Evolutionary conservation across 2,329 filamentous ascomycete genomes (phyloP).

Genomic region (Alternaria viburni): DNA sequence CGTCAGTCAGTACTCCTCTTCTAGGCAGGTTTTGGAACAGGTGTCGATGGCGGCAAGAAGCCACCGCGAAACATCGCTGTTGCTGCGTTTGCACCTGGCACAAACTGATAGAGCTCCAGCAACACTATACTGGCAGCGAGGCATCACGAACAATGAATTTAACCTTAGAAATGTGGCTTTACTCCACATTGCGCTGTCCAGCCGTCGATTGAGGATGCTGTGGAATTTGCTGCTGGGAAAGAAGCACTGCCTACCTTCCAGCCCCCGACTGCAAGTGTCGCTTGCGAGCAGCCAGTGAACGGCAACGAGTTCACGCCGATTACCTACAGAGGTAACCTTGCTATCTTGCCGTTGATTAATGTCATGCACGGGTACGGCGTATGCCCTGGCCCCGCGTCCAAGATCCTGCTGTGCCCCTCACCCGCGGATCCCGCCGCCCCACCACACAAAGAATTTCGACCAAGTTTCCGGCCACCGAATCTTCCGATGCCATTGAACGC

Average conservation of each 20-base stretch:
- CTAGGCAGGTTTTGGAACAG: neutral
- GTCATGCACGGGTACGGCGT: neutral
- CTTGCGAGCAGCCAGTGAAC: neutral
- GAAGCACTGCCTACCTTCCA: too few relatives aligned
- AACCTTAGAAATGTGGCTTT: neutral
- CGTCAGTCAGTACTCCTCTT: neutral
- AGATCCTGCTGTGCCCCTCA: neutral
- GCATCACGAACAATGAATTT: neutral
- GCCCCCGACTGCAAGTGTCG: neutral
- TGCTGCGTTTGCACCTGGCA: neutral
- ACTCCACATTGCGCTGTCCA: fast-evolving
- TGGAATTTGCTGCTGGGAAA: too few relatives aligned
- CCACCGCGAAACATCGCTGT: neutral
- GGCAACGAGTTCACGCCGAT: neutral
- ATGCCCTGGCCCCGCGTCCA: neutral
- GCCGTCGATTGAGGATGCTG: too few relatives aligned
- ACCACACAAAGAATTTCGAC: neutral
- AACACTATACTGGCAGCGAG: neutral
- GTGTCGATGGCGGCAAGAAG: neutral
- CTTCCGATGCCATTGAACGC: neutral
- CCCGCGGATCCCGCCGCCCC: neutral
- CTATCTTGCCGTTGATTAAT: neutral
- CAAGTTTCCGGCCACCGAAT: neutral
- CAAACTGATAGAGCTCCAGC: neutral
- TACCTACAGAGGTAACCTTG: neutral